Evolutionary conservation across 805 yeast genomes (phyloP), one percentile per base, ranked within the genome.

Genomic region (Yarrowia sp.): DNA sequence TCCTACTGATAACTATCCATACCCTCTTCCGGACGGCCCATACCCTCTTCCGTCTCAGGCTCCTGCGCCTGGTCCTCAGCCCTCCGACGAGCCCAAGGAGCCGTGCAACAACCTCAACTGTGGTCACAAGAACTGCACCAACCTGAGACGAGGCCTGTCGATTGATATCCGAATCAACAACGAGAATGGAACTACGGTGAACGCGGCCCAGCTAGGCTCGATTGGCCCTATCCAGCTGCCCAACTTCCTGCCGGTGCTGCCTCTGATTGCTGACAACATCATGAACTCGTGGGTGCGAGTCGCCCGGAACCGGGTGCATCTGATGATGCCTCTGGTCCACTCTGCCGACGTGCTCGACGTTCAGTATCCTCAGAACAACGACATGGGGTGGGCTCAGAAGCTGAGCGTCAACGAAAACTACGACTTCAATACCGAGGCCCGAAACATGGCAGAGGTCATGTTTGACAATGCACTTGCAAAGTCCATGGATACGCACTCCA

Each of bases 201-300:
- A 55, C 36, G 7, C 46, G 7, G 61, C 61, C 12, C 61, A 55
- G 46, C 24, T 55, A 39, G 61, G 61, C n/a, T 24, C 46, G 3
- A 39, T 55, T 14, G 56, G 56, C 33, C 60, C 60, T 14, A 38
- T 53, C 8, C 61, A 14, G 36, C 24, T 55, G 33, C 50, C 50
- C 14, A 58, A 33, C 40, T 58, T 42, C 50, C 17, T 58, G n/a
- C 64, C 64, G 14, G 61, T 55, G 36, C 17, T 61, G 43, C 66
- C 66, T 10, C 55, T 61, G 13, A 61, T 61, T 46, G 66, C 66
- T 19, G 66, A 61, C 66, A 61, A 47, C 55, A 47, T 61, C 24
- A 46, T 47, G 55, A 47, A 61, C 38, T 38, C 66, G 15, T 61
- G 66, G 66, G 46, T 61, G 8, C 53, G 55, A 15, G 66, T 61